Evolutionary conservation across 352 stramenopile species (phyloP).

Genomic region (Plasmopara halstedii): DNA sequence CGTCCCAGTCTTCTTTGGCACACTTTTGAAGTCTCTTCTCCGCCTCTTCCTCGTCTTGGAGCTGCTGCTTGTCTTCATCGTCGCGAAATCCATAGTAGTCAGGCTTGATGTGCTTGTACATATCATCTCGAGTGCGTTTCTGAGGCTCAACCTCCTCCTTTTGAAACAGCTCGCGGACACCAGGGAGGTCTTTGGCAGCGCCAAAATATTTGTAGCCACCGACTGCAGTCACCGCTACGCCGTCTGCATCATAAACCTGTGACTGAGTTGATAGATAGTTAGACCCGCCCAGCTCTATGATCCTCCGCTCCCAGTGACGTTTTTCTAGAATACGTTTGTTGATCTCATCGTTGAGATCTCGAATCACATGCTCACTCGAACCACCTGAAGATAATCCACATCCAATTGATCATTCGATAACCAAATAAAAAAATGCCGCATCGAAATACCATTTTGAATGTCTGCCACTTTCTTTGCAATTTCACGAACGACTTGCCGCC

Average conservation of each 20-base stretch:
- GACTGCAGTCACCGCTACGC: slow-evolving; percentile 46
- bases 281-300: slow-evolving; percentile 85
- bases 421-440: not conserved
- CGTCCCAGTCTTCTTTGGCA: slow-evolving; percentile 54
- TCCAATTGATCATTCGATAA: too few relatives aligned
- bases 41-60: slow-evolving; percentile 36
- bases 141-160: slow-evolving; percentile 55
- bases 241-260: slow-evolving; percentile 75
- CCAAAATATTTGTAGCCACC: slow-evolving; percentile 96
- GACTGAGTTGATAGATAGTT: slow-evolving; percentile 83
- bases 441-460: slow-evolving; percentile 90
- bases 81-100: slow-evolving; percentile 79
- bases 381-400: too few relatives aligned
- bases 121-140: slow-evolving; percentile 66
- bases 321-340: slow-evolving; percentile 97
- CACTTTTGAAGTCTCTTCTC: slow-evolving; percentile 39
- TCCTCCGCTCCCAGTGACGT: slow-evolving; percentile 77
- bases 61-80: slow-evolving; percentile 49
- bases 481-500: slow-evolving; percentile 91
- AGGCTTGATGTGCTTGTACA: slow-evolving; percentile 87
- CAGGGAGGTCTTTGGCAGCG: slow-evolving; percentile 92
- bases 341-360: slow-evolving; percentile 98
- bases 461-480: slow-evolving; percentile 93
- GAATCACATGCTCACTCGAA: slow-evolving; percentile 92
- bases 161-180: slow-evolving; percentile 93